Conservation (phyloP, 2,329 filamentous ascomycete genomes). For the Plectosphaerella cucumerina region DNA sequence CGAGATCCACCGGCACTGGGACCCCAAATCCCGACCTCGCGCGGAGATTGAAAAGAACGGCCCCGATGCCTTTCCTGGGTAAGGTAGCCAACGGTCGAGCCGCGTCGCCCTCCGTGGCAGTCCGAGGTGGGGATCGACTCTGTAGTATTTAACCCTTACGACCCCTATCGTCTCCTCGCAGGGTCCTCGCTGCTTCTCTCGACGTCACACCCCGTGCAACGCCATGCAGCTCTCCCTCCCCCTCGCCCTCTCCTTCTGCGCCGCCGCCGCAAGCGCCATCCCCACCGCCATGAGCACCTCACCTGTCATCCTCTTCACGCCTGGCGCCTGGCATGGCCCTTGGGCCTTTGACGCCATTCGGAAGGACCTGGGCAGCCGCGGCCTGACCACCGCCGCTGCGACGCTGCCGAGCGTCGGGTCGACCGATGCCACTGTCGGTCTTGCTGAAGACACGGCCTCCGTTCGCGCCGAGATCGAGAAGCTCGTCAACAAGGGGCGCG, state of each 20-base stretch:
- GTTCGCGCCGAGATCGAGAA: conserved; percentile 20
- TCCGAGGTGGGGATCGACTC: too few species aligned
- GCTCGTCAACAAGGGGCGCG: conserved; percentile 28
- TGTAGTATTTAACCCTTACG: too few species aligned
- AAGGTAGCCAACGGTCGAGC: too few species aligned
- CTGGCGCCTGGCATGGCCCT: conserved; percentile 33
- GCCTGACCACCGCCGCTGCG: conserved; percentile 24
- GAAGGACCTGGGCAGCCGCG: conserved; percentile 22
- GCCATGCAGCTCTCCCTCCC: conserved; percentile 21
- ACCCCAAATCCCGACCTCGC: too few species aligned
- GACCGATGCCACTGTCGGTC: conserved; percentile 16
- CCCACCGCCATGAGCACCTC: conserved; percentile 50
- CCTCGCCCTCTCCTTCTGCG: conserved; percentile 47
- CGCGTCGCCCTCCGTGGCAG: too few species aligned
- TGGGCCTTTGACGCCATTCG: conserved; percentile 23
- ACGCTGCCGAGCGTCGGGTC: conserved; percentile 27
- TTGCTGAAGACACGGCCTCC: conserved; percentile 24
- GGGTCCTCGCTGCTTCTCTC: too few species aligned
- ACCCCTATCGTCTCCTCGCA: too few species aligned
- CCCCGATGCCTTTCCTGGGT: too few species aligned
- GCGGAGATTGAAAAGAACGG: too few species aligned
- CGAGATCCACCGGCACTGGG: too few species aligned
- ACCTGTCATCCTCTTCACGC: conserved; percentile 28
- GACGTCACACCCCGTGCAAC: too few species aligned
- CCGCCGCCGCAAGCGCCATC: conserved; percentile 41